These are phyloP conservation scores for Melanomma pulvis-pyrius DNA, from an alignment of 495 filamentous ascomycete species.

Conservation along the genomic window DNA sequence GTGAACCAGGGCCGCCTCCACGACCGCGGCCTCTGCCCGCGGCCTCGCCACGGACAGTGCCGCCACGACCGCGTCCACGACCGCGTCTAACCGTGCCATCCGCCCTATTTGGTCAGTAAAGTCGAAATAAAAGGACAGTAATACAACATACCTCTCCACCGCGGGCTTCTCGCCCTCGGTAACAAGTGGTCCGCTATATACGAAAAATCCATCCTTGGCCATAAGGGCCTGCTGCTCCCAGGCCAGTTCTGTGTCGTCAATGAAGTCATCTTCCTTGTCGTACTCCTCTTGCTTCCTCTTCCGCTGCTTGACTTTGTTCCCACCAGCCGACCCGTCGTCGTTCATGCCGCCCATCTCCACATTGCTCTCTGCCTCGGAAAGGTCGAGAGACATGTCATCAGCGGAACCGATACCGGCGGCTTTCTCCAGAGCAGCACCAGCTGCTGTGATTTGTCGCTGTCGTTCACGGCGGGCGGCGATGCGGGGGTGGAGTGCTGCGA, in stretches of 20 bases:
- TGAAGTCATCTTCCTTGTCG: slow-evolving; percentile 94
- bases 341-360: slow-evolving; percentile 69
- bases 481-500: slow-evolving; percentile 88
- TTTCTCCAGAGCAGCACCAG: slow-evolving; percentile 77
- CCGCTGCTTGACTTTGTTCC: slow-evolving; percentile 63
- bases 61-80: slow-evolving; percentile 67
- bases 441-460: slow-evolving; percentile 79
- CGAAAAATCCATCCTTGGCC: slow-evolving; percentile 69
- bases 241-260: slow-evolving; percentile 92
- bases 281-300: slow-evolving; percentile 94
- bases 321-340: slow-evolving; percentile 53
- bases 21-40: slow-evolving; percentile 48
- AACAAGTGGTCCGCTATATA: slow-evolving; percentile 53
- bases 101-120: slow-evolving; percentile 54
- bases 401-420: slow-evolving; percentile 61
- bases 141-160: slow-evolving; percentile 63
- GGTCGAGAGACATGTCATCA: slow-evolving; percentile 59
- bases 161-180: slow-evolving; percentile 88
- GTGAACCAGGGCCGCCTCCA: slow-evolving; percentile 72
- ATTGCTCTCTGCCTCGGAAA: slow-evolving; percentile 62
- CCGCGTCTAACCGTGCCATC: slow-evolving; percentile 79
- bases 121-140: slow-evolving; percentile 3
- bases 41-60: slow-evolving; percentile 49
- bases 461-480: slow-evolving; percentile 82
- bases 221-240: slow-evolving; percentile 96